phyloP scores from a whole-genome alignment of 768 basidiomycete genomes.

The Rhizopogon vinicolor region DNA sequence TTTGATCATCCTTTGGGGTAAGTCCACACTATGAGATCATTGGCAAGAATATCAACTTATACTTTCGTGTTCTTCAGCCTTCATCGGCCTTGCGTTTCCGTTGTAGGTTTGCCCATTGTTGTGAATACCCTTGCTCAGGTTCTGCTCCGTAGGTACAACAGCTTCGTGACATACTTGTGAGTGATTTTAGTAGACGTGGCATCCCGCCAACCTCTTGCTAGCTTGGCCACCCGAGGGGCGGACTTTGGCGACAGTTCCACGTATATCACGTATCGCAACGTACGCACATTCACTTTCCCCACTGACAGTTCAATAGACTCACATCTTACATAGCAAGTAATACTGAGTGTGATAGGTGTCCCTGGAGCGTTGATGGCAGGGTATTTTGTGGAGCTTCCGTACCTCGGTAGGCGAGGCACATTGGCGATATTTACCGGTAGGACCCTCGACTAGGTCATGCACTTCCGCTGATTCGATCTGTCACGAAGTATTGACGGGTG shows the following conservation, averaged over 20 bases:
- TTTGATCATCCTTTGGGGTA: conserved; percentile 52
- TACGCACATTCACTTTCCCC: conserved; percentile 15
- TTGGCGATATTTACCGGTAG: conserved; percentile 45
- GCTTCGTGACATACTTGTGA: conserved; percentile 50
- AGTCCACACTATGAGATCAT: not conserved
- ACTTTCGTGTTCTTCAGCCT: conserved; percentile 31
- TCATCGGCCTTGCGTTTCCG: conserved; percentile 77
- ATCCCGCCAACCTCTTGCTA: conserved; percentile 18
- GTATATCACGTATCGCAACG: conserved; percentile 73
- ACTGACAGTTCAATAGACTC: not conserved
- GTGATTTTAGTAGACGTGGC: conserved; percentile 6
- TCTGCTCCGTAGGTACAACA: conserved; percentile 36
- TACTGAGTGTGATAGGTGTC: conserved; percentile 51
- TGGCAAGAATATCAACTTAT: not conserved
- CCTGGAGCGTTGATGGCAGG: conserved; percentile 56
- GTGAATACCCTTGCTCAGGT: not conserved
- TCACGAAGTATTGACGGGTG: conserved; percentile 41
- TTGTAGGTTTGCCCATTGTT: conserved; percentile 33
- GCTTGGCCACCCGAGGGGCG: conserved; percentile 61
- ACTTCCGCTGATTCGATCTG: not conserved
- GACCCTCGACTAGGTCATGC: conserved; percentile 1
- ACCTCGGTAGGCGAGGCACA: conserved; percentile 50
- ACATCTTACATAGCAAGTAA: conserved; percentile 40
- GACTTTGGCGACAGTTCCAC: conserved; percentile 65
- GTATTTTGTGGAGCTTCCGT: conserved; percentile 45